These are phyloP conservation scores for Phytopythium ostracodes DNA, from an alignment of 352 stramenopile genomes.

Conservation along the genomic window DNA sequence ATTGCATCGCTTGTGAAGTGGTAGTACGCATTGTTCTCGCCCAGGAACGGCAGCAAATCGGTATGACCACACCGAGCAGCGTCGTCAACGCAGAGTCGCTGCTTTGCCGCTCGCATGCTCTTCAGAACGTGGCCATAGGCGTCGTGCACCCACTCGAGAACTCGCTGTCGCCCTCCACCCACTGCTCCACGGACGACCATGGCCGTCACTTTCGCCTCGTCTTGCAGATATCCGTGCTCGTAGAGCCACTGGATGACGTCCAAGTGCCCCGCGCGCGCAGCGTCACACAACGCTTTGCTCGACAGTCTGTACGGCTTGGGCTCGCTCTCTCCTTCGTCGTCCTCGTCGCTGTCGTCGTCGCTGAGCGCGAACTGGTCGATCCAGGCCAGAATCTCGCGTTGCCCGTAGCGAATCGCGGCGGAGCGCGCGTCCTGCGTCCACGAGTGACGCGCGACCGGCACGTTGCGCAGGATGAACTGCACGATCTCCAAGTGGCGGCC, in stretches of 20 bases:
- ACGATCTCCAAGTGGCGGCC: slow-evolving; percentile 34
- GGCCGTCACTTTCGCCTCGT: not conserved
- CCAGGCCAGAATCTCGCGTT: slow-evolving; percentile 28
- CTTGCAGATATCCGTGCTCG: slow-evolving; percentile 9
- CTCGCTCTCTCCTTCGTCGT: not conserved
- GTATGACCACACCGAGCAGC: not conserved
- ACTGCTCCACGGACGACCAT: slow-evolving; percentile 1
- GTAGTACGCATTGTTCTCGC: slow-evolving; percentile 1
- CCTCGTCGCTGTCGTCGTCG: not conserved
- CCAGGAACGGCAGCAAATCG: slow-evolving; percentile 9
- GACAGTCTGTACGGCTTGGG: slow-evolving; percentile 2
- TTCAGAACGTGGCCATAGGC: not conserved
- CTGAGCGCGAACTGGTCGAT: slow-evolving; percentile 17
- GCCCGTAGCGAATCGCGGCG: slow-evolving; percentile 19
- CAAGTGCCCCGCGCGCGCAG: slow-evolving; percentile 7
- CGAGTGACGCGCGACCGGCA: slow-evolving; percentile 28
- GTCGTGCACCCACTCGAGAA: slow-evolving; percentile 5
- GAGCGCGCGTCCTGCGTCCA: slow-evolving; percentile 31
- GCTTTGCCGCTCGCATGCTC: slow-evolving; percentile 5
- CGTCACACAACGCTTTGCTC: not conserved
- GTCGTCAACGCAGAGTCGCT: slow-evolving; percentile 5
- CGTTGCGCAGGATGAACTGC: slow-evolving; percentile 32
- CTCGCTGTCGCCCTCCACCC: not conserved
- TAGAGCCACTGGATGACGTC: slow-evolving; percentile 12
- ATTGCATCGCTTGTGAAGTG: slow-evolving; percentile 1